Evolutionary conservation across 176 grass and related monocot species (phyloP), one percentile per base, ranked within the genome.

Genomic region (Oryza nivara): DNA sequence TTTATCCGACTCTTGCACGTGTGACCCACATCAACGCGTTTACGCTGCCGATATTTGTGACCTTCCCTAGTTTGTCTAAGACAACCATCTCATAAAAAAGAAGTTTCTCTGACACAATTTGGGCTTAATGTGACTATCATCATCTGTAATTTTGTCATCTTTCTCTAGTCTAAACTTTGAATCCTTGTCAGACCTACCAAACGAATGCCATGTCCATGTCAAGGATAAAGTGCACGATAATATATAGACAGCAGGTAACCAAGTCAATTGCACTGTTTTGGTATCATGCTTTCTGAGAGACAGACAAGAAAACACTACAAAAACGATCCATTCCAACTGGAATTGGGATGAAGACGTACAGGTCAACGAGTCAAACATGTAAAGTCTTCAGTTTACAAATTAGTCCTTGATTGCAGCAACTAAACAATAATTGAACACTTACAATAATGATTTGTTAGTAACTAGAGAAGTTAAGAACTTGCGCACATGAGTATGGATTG

Each of bases 201-300:
- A 45, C 35, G 4, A 72, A 32, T 46, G 23, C 2, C 40, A 43
- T 30, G 35, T 44, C 35, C 35, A 61, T 16, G 49, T 72, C 68
- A 28, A 7, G 16, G 47, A 70, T 20, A 16, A 40, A n/a, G 66
- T 49, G 12, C n/a, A 45, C 11, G 10, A 70, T 70, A 41, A 41
- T 70, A 20, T 16, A 58, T 5, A 58, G 11, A 70, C 70, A 72
- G 2, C 4, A 47, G 41, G 41, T 73, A 48, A 48, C 20, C 44
- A 73, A 5, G 44, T 73, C 44, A 73, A 73, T 47, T 47, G 22
- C 70, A 73, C 22, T 73, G 43, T 73, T 26, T 16, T 46, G 70
- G 70, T 7, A 73, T 22, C 43, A 26, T 73, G 23, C 22, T 47
- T 14, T 73, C 10, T 7, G 9, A 73, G 40, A 46, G 40, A 46